These are phyloP conservation scores for Phytopythium aichiense DNA, from an alignment of 352 stramenopile genomes.

Conservation along the genomic window DNA sequence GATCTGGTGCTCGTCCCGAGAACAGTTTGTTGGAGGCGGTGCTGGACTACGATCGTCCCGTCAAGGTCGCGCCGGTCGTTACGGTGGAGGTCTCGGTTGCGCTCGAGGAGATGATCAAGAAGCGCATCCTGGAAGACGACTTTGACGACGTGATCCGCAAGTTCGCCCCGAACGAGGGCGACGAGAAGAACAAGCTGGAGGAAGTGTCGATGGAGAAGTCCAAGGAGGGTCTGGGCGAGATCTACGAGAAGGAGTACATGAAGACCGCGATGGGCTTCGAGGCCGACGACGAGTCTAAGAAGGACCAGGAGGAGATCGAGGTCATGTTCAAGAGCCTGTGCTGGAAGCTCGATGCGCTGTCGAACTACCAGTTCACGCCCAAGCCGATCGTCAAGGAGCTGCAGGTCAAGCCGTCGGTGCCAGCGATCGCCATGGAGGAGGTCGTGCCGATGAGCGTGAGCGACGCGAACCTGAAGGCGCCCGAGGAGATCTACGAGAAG, in stretches of 20 bases:
- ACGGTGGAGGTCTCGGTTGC: constrained; percentile 90
- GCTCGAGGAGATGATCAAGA: constrained; percentile 94
- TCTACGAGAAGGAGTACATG: constrained; percentile 96
- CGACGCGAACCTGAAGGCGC: constrained; percentile 78
- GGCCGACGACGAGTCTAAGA: constrained; percentile 86
- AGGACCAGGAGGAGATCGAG: constrained; percentile 94
- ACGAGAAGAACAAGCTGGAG: constrained; percentile 83
- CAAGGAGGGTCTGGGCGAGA: constrained; percentile 89
- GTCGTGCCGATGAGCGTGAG: constrained; percentile 81
- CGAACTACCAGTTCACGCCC: constrained; percentile 95
- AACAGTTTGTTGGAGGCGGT: constrained; percentile 93
- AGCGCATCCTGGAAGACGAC: constrained; percentile 92
- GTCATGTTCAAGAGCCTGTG: constrained; percentile 93
- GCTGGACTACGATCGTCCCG: constrained; percentile 91
- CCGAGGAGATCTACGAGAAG: constrained; percentile 84
- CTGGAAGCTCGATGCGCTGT: constrained; percentile 93
- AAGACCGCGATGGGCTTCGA: constrained; percentile 94
- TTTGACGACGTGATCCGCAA: constrained; percentile 94
- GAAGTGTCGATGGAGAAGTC: constrained; percentile 93
- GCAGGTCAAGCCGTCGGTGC: constrained; percentile 77
- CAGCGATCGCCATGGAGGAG: constrained; percentile 83
- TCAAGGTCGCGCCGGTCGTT: constrained; percentile 90
- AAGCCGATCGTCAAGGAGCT: constrained; percentile 91
- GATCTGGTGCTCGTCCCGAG: constrained; percentile 77
- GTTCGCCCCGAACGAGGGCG: constrained; percentile 70